These are phyloP conservation scores for Penicillium brasilianum DNA, from an alignment of 2,329 filamentous ascomycete genomes.

Conservation along the genomic window DNA sequence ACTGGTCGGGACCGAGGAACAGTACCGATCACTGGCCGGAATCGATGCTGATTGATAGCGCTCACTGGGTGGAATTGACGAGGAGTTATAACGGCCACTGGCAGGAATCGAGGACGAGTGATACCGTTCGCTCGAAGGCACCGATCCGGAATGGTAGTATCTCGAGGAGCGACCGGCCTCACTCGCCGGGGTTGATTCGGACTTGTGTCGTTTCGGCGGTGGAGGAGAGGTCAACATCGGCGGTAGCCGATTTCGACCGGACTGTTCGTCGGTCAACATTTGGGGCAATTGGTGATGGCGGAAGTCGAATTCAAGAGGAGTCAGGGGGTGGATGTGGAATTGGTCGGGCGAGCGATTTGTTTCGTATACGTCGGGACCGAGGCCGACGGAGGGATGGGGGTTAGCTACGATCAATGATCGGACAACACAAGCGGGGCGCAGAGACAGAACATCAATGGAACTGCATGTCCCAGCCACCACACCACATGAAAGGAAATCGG, in stretches of 20 bases:
- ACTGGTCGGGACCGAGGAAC: not conserved
- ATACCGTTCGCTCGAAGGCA: constrained; percentile 32
- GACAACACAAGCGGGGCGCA: constrained; percentile 1
- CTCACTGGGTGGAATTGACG: constrained; percentile 3
- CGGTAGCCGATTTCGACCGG: constrained; percentile 21
- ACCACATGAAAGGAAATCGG: not conserved
- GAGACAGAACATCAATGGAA: constrained; percentile 10
- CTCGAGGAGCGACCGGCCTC: constrained; percentile 29
- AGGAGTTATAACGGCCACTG: constrained; percentile 23
- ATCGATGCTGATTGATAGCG: not conserved
- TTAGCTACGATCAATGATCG: constrained; percentile 17
- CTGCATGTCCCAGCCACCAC: constrained; percentile 3
- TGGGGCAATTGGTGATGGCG: not conserved
- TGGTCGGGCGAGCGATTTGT: not conserved
- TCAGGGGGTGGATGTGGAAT: not conserved
- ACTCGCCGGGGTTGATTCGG: constrained; percentile 28
- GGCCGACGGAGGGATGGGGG: not conserved
- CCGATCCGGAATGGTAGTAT: constrained; percentile 34
- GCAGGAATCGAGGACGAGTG: constrained; percentile 33
- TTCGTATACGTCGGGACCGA: not conserved
- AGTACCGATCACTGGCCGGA: no score
- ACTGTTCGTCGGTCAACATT: constrained; percentile 21
- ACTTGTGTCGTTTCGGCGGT: constrained; percentile 32
- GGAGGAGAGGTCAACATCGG: constrained; percentile 30
- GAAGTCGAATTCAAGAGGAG: not conserved